phyloP scores from a whole-genome alignment of 2,329 filamentous ascomycete genomes.

The Pyrenochaeta sp. region DNA sequence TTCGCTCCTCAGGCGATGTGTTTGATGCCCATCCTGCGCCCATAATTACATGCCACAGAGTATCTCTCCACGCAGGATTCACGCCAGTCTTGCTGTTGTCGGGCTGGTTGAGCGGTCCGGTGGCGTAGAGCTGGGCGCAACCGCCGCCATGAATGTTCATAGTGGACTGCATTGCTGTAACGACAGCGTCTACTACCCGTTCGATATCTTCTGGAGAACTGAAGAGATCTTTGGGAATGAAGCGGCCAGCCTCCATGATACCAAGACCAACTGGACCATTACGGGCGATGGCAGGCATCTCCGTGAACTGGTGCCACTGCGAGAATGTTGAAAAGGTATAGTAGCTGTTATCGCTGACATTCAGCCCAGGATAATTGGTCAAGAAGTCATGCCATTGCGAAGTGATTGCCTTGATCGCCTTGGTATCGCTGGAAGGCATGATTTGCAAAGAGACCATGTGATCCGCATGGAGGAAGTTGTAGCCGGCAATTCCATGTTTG shows the following conservation, averaged over 20 bases:
- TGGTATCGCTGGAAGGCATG: slow-evolving; percentile 34
- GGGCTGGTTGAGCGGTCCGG: slow-evolving; percentile 41
- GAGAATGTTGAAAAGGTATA: slow-evolving; percentile 43
- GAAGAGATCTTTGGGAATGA: slow-evolving; percentile 44
- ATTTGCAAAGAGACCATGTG: slow-evolving; percentile 45
- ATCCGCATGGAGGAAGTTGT: slow-evolving; percentile 45
- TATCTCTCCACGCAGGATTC: slow-evolving; percentile 42
- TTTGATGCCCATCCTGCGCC: slow-evolving; percentile 40
- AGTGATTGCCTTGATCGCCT: slow-evolving; percentile 36
- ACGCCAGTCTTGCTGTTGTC: slow-evolving; percentile 43
- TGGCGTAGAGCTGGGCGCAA: slow-evolving; percentile 46
- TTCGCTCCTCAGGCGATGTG: slow-evolving; percentile 23
- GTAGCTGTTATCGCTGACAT: slow-evolving; percentile 43
- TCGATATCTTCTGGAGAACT: slow-evolving; percentile 21
- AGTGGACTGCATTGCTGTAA: slow-evolving; percentile 44
- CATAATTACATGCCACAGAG: slow-evolving; percentile 47
- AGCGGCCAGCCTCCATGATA: slow-evolving; percentile 43
- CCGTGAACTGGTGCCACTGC: slow-evolving; percentile 41
- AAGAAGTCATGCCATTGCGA: slow-evolving; percentile 43
- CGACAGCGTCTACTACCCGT: slow-evolving; percentile 39
- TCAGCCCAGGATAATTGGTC: slow-evolving; percentile 40
- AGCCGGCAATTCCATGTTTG: slow-evolving; percentile 42
- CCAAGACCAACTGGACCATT: slow-evolving; percentile 48
- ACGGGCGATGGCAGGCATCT: slow-evolving; percentile 37
- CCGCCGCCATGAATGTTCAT: slow-evolving; percentile 36